A percentile compares a stretch with the other conserved stretches of the same genome.
phyloP scores from a whole-genome alignment of 2,329 filamentous ascomycete species.

The Bipolaris zeicola region DNA sequence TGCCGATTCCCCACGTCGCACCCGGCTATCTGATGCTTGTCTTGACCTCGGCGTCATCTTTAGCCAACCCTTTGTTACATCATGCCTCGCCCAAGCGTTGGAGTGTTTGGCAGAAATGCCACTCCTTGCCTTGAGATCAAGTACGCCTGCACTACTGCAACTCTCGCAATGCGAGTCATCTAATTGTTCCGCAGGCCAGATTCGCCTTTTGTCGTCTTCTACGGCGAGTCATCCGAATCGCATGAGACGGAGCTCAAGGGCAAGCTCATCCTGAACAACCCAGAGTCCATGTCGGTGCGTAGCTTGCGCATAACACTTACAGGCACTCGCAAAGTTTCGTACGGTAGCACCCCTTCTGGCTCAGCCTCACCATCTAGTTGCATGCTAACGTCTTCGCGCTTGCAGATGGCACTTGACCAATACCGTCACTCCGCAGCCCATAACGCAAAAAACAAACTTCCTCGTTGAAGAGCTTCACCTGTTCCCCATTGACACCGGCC shows the following conservation, averaged over 20 bases:
- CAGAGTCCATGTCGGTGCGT: constrained; percentile 55
- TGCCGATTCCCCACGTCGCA: neutral
- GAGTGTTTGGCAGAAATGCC: constrained; percentile 44
- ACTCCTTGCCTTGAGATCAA: constrained; percentile 52
- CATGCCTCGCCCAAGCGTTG: constrained; percentile 44
- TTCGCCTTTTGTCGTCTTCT: constrained; percentile 57
- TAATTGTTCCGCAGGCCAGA: constrained; percentile 45
- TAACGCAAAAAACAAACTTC: constrained; percentile 55
- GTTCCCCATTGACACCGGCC: constrained; percentile 49
- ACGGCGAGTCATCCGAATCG: constrained; percentile 55
- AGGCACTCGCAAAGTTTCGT: constrained; percentile 56
- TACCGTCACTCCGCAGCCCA: constrained; percentile 50
- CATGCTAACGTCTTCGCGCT: constrained; percentile 19
- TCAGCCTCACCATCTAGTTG: neutral
- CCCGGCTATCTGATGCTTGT: constrained; percentile 6
- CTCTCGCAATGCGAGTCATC: neutral
- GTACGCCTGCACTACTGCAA: constrained; percentile 33
- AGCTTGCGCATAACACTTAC: constrained; percentile 55
- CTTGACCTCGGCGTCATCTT: constrained; percentile 13
- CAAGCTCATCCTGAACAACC: constrained; percentile 53
- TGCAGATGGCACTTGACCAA: constrained; percentile 46
- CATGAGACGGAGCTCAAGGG: constrained; percentile 53
- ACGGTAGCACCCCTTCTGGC: constrained; percentile 23
- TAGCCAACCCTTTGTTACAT: constrained; percentile 15
- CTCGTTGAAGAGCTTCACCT: constrained; percentile 53